Conservation (phyloP, 2,329 filamentous ascomycete species). For the Truncatella angustata region DNA sequence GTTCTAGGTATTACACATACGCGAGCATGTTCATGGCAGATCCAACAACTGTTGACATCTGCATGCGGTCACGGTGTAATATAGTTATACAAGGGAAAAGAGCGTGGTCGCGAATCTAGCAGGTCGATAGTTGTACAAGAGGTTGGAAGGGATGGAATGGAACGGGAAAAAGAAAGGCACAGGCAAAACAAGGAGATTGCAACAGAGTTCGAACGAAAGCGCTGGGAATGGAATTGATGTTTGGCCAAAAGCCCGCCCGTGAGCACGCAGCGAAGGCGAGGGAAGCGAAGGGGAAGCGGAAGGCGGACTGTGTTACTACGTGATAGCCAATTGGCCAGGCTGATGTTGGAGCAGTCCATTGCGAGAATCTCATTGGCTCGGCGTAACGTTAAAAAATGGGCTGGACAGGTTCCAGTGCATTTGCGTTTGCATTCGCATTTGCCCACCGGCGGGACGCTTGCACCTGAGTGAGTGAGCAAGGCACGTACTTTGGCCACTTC, state of each 20-base stretch:
- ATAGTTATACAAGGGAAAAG: too few relatives aligned
- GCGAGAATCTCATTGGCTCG: neutral
- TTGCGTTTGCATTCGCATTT: too few relatives aligned
- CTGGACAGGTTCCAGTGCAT: neutral
- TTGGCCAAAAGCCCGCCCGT: too few relatives aligned
- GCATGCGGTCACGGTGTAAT: too few relatives aligned
- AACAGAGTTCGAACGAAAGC: too few relatives aligned
- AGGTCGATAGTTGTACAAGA: too few relatives aligned
- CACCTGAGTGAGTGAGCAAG: too few relatives aligned
- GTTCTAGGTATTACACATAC: slow-evolving; percentile 3
- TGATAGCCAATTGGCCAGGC: neutral
- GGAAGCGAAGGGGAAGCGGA: neutral
- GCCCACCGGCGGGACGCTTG: too few relatives aligned
- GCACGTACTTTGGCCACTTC: too few relatives aligned
- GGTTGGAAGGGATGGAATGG: neutral
- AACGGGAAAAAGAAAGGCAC: neutral
- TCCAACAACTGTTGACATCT: neutral
- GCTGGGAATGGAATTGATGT: too few relatives aligned
- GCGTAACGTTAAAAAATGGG: slow-evolving; percentile 4
- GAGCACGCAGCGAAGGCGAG: neutral
- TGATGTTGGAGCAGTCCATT: neutral
- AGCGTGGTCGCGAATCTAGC: too few relatives aligned
- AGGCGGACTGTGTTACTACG: neutral
- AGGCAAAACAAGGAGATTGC: neutral
- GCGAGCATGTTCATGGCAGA: slow-evolving; percentile 3